Conservation (phyloP, 164 flowering plant species). For the Houttuynia cordata region DNA sequence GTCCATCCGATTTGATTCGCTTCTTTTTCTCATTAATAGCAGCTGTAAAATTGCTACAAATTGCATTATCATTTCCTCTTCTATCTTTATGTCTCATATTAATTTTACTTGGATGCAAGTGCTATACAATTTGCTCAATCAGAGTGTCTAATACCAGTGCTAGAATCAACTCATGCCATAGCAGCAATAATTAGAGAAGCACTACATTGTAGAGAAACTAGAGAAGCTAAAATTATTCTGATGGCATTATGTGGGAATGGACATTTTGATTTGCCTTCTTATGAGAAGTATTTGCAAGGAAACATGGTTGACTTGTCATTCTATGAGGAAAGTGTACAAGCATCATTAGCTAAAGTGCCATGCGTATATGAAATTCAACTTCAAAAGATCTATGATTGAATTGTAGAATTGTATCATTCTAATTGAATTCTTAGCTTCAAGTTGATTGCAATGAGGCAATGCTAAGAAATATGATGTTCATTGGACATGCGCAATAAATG, state of each 20-base stretch:
- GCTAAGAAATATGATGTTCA: too few species aligned
- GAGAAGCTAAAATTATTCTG: constrained; percentile 80
- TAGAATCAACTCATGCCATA: constrained; percentile 95
- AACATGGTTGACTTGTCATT: constrained; percentile 66
- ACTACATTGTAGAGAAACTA: constrained; percentile 61
- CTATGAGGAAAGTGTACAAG: constrained; percentile 41
- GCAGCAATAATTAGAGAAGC: constrained; percentile 96
- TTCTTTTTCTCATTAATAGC: too few species aligned
- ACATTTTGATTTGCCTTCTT: constrained; percentile 85
- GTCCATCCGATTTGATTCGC: too few species aligned
- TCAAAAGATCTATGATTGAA: too few species aligned
- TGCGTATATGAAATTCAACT: constrained; percentile 8
- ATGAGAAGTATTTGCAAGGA: constrained; percentile 86
- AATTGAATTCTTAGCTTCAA: too few species aligned
- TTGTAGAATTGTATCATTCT: too few species aligned
- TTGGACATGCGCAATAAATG: too few species aligned
- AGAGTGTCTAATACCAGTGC: constrained; percentile 90
- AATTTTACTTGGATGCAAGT: constrained; percentile 31
- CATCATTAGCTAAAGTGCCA: constrained; percentile 57
- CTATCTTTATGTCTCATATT: neutral
- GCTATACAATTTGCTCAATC: constrained; percentile 82
- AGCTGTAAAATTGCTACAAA: neutral
- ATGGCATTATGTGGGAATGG: constrained; percentile 98
- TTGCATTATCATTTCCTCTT: neutral
- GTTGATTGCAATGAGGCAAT: too few species aligned